Evolutionary conservation across 1,284 basidiomycete genomes (phyloP).

Genomic region (Cutaneotrichosporon arboriforme): DNA sequence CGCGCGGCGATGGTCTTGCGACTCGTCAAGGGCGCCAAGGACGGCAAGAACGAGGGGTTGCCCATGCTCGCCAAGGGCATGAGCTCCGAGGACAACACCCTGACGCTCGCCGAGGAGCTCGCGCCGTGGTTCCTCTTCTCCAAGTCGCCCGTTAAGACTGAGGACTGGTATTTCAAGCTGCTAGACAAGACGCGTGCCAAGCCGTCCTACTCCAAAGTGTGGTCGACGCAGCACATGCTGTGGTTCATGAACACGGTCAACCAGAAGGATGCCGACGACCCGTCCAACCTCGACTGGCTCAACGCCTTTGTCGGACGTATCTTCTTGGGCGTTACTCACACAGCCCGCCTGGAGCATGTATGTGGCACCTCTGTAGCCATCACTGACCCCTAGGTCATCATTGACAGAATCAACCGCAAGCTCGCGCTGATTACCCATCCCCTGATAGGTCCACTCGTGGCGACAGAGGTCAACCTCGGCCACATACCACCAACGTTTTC

Average conservation of each 20-base stretch:
- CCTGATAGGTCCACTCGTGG: slow-evolving; percentile 77
- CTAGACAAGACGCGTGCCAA: slow-evolving; percentile 61
- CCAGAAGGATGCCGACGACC: slow-evolving; percentile 67
- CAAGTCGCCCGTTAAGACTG: slow-evolving; percentile 60
- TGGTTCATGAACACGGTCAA: slow-evolving; percentile 71
- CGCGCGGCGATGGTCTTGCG: slow-evolving; percentile 76
- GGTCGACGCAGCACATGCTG: slow-evolving; percentile 73
- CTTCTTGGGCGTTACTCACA: slow-evolving; percentile 87
- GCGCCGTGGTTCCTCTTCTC: slow-evolving; percentile 87
- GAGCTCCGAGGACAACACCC: slow-evolving; percentile 42
- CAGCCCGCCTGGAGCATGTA: slow-evolving; percentile 64
- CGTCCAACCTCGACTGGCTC: slow-evolving; percentile 93
- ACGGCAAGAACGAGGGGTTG: slow-evolving; percentile 24
- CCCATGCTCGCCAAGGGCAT: slow-evolving; percentile 33
- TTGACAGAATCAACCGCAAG: slow-evolving; percentile 86
- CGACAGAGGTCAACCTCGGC: slow-evolving; percentile 85
- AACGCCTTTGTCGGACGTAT: slow-evolving; percentile 88
- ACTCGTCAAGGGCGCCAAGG: slow-evolving; percentile 39
- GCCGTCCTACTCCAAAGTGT: slow-evolving; percentile 54
- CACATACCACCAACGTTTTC: slow-evolving; percentile 70
- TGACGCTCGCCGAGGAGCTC: slow-evolving; percentile 47
- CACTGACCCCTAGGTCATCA: slow-evolving; percentile 58
- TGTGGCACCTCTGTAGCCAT: slow-evolving; percentile 4
- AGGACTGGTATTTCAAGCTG: slow-evolving; percentile 92
- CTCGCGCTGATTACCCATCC: slow-evolving; percentile 78